Conservation (phyloP, 2,329 filamentous ascomycete species). For the Albifimbria verrucaria region DNA sequence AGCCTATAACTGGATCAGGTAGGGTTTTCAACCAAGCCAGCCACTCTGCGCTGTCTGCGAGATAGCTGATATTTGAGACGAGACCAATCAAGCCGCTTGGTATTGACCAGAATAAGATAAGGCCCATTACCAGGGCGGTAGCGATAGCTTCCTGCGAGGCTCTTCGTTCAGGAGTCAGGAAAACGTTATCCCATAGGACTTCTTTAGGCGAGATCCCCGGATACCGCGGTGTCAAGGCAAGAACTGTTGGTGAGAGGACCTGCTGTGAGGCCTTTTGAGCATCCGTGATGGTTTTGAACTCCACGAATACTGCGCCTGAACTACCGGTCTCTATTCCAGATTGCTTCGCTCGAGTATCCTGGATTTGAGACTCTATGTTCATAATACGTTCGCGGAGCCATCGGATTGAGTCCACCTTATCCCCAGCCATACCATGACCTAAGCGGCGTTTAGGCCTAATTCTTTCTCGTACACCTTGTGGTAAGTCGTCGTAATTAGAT, state of each 20-base stretch:
- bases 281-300: not conserved
- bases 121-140: not conserved
- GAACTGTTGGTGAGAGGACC: not conserved
- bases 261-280: not conserved
- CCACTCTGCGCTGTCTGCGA: not conserved
- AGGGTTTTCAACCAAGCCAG: not conserved
- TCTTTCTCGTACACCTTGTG: not conserved
- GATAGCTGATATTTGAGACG: slow-evolving; percentile 1
- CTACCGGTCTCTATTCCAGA: not conserved
- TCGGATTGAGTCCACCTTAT: not conserved
- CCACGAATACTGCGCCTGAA: not conserved
- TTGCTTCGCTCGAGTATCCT: not conserved
- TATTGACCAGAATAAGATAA: slow-evolving; percentile 1
- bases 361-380: not conserved
- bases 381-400: not conserved
- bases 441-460: not conserved
- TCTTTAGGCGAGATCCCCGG: not conserved
- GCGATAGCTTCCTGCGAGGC: not conserved
- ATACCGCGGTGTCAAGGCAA: not conserved
- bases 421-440: not conserved
- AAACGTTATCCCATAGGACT: not conserved
- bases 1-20: not conserved
- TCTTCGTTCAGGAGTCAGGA: not conserved
- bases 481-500: not conserved
- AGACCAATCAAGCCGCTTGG: slow-evolving; percentile 1